Base-by-base conservation (phyloP, 139 green algal genomes). In the Chlorella sp. region DNA sequence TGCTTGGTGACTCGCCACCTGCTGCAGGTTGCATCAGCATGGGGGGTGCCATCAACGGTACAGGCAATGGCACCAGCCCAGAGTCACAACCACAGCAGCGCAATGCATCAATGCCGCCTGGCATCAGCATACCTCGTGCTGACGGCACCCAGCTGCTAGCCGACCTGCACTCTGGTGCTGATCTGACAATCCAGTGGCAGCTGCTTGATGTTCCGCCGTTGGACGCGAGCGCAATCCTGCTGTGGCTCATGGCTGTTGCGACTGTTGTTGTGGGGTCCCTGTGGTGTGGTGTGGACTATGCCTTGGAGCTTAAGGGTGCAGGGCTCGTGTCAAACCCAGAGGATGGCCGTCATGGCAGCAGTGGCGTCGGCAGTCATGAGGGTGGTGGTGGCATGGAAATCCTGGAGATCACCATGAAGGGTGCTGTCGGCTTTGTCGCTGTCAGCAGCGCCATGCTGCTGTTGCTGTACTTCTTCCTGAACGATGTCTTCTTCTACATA, bases 391-490 rank as follows among this genome's bases (percentile, higher is more conserved):
- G n/a, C n/a, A n/a, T n/a, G n/a, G n/a, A n/a, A 26, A 32, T 49
- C 10, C 23, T 85, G 36, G 82, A 82, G 31, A 78, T 94, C 4
- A 88, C 85, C 3, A 51, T 71, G 17, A 14, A 17, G 10, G 79
- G 66, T 0, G 89, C 90, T 1, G 77, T 89, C 20, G 77, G n/a
- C 0, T 94, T 94, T 74, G 78, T 95, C 35, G 30, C 77, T 1
- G 29, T 91, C 6, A 85, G 88, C 5, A 88, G 79, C 0, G 65
- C 22, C 2, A 81, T 89, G 74, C 82, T 96, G 51, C 70, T 96
- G 29, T 32, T 88, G 24, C 71, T 95, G 35, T 95, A 84, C 80
- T 94, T 94, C 67, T 82, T 96, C 36, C 69, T 92, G 30, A 83
- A 70, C 74, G 71, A 82, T 31, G 80, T 70, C 23, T 84, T 94